phyloP scores from a whole-genome alignment of 2,329 filamentous ascomycete genomes.

The Cercospora sp. region DNA sequence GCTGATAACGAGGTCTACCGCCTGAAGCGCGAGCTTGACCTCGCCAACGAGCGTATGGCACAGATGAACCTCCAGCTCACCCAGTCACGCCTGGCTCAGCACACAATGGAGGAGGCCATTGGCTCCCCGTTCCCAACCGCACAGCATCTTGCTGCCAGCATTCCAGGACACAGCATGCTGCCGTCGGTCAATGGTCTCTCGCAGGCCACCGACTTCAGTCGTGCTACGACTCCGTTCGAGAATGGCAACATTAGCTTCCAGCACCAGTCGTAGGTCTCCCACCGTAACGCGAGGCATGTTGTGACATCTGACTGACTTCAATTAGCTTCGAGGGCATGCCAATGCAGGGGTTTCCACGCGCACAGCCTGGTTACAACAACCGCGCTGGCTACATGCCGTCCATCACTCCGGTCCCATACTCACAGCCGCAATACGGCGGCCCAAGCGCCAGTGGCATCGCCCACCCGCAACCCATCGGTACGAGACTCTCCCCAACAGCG shows the following conservation, averaged over 20 bases:
- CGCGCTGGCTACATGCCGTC: conserved; percentile 33
- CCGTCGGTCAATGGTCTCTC: conserved; percentile 13
- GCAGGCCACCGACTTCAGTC: conserved; percentile 20
- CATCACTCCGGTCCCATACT: conserved; percentile 32
- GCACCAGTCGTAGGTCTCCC: conserved; percentile 25
- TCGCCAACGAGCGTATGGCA: conserved; percentile 68
- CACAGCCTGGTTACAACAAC: conserved; percentile 16
- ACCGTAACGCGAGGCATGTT: not conserved
- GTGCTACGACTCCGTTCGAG: conserved; percentile 22
- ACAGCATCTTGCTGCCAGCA: conserved; percentile 35
- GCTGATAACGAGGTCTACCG: conserved; percentile 63
- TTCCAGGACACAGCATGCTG: conserved; percentile 28
- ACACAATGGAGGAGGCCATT: conserved; percentile 57
- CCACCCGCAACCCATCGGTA: conserved; percentile 40
- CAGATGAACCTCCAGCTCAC: conserved; percentile 71
- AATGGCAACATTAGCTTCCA: conserved; percentile 24
- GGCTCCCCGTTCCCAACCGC: conserved; percentile 37
- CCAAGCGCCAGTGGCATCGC: conserved; percentile 17
- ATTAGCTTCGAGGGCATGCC: conserved; percentile 24
- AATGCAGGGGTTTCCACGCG: conserved; percentile 19
- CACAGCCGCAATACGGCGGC: conserved; percentile 26
- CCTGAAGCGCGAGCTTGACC: conserved; percentile 69
- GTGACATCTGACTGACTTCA: conserved; percentile 15
- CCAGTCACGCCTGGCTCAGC: conserved; percentile 62
- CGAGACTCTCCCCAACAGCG: conserved; percentile 50